A percentile compares a stretch with the other conserved stretches of the same genome.
Evolutionary conservation across 306 rosid species (phyloP).

Genomic region (Gastrolobium bilobum): DNA sequence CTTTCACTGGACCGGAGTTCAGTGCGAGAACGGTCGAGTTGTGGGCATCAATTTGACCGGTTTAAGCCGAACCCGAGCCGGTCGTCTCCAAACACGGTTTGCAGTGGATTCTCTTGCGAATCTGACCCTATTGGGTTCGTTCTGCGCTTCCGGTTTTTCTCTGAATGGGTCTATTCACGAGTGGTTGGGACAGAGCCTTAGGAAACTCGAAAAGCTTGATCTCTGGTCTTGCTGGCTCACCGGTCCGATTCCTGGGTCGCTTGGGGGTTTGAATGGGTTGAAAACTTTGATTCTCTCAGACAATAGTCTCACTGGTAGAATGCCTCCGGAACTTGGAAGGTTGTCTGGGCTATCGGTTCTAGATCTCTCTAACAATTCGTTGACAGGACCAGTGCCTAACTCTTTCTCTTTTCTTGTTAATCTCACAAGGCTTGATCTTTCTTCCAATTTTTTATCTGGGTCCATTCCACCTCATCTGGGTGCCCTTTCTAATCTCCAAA

Average conservation of each 20-base stretch:
- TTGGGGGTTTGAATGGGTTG: conserved; percentile 66
- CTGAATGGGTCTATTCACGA: conserved; percentile 91
- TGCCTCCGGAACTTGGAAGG: conserved; percentile 67
- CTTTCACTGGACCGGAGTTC: conserved; percentile 71
- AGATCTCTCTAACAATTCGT: conserved; percentile 74
- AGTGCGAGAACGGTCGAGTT: conserved; percentile 70
- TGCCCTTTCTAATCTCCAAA: conserved; percentile 54
- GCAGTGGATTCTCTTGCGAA: conserved; percentile 73
- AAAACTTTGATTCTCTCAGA: conserved; percentile 61
- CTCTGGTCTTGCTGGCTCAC: conserved; percentile 70
- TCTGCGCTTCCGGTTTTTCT: conserved; percentile 86
- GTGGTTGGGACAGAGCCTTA: conserved; percentile 74
- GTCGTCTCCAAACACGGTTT: conserved; percentile 59
- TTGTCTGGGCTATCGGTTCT: conserved; percentile 61
- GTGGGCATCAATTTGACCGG: conserved; percentile 67
- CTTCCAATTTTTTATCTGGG: conserved; percentile 79
- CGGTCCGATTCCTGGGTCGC: conserved; percentile 73
- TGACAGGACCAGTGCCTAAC: conserved; percentile 71
- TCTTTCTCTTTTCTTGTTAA: conserved; percentile 63
- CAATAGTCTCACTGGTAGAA: conserved; percentile 73
- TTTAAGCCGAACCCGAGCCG: conserved; percentile 60
- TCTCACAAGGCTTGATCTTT: conserved; percentile 71
- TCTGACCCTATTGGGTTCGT: conserved; percentile 64
- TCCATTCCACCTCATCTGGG: conserved; percentile 66
- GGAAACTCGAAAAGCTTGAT: conserved; percentile 69